Evolutionary conservation across 495 filamentous ascomycete species (phyloP).

Genomic region (Terfezia boudieri): DNA sequence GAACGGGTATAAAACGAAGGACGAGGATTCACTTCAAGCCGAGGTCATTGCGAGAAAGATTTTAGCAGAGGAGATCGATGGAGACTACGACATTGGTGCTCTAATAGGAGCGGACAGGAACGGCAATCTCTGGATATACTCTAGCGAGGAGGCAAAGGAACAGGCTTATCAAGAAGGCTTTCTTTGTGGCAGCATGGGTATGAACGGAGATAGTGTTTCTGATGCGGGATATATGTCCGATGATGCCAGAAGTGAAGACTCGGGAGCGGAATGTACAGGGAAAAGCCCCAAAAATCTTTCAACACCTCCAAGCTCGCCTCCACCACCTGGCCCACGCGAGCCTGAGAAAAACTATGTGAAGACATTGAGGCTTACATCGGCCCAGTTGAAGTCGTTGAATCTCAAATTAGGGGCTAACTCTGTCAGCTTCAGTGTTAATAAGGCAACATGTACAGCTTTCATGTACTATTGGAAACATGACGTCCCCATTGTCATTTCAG

Average conservation of each 20-base stretch:
- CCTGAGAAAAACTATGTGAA: constrained; percentile 48
- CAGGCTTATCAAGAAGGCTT: constrained; percentile 25
- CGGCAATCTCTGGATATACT: constrained; percentile 97
- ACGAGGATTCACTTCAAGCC: constrained; percentile 74
- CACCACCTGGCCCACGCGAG: background rate
- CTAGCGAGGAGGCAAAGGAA: constrained; percentile 87
- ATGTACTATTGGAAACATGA: constrained; percentile 89
- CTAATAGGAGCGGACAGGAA: constrained; percentile 87
- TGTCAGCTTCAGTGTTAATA: constrained; percentile 91
- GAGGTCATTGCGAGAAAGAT: constrained; percentile 94
- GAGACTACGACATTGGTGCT: constrained; percentile 85
- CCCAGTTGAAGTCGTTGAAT: constrained; percentile 72
- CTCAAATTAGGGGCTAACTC: constrained; percentile 67
- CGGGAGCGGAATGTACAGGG: background rate
- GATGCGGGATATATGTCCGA: constrained; percentile 93
- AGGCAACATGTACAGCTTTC: constrained; percentile 67
- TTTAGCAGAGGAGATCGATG: constrained; percentile 80
- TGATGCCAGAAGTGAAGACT: constrained; percentile 22
- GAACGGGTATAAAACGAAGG: constrained; percentile 81
- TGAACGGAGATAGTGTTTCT: constrained; percentile 27
- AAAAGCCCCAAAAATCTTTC: background rate
- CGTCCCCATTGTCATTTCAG: constrained; percentile 83
- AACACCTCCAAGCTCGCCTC: background rate
- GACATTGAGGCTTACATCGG: constrained; percentile 84
- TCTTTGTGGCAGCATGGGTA: background rate